Percentiles rank a stretch among this genome's conserved stretches.
These are phyloP conservation scores for Rhynchospora tenuis DNA, from an alignment of 176 grass and related monocot species.

Conservation along the genomic window DNA sequence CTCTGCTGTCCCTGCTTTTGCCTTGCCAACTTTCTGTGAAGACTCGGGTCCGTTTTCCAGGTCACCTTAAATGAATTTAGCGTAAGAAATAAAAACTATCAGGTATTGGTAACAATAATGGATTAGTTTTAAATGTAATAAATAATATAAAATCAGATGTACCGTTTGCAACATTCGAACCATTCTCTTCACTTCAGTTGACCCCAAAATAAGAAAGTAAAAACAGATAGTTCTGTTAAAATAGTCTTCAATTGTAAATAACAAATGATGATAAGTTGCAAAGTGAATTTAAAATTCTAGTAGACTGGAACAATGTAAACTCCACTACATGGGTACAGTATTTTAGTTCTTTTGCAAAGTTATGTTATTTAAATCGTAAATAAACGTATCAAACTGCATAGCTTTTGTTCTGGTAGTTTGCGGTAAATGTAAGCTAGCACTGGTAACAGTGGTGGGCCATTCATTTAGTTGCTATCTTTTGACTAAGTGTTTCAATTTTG, in stretches of 20 bases:
- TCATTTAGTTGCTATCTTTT: neutral
- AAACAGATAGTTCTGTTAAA: neutral
- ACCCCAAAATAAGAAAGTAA: constrained; percentile 1
- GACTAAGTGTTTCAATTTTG: neutral
- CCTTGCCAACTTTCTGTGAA: constrained; percentile 32
- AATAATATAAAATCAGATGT: neutral
- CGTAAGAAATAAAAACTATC: constrained; percentile 11
- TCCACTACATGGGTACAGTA: neutral
- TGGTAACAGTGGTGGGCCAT: neutral
- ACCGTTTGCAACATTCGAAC: neutral
- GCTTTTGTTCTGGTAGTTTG: no score
- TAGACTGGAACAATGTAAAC: neutral
- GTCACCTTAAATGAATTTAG: constrained; percentile 43
- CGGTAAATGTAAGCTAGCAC: no score
- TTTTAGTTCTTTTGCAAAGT: neutral
- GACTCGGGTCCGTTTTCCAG: constrained; percentile 44
- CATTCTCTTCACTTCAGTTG: constrained; percentile 1
- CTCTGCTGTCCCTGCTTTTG: constrained; percentile 82
- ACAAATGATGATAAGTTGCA: neutral
- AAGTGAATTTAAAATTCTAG: neutral
- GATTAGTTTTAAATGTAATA: neutral
- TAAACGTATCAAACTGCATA: no score
- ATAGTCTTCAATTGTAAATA: neutral
- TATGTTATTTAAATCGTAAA: neutral
- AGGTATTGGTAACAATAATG: neutral